phyloP scores from a whole-genome alignment of 352 stramenopile genomes.

The Globisporangium emineosum region DNA sequence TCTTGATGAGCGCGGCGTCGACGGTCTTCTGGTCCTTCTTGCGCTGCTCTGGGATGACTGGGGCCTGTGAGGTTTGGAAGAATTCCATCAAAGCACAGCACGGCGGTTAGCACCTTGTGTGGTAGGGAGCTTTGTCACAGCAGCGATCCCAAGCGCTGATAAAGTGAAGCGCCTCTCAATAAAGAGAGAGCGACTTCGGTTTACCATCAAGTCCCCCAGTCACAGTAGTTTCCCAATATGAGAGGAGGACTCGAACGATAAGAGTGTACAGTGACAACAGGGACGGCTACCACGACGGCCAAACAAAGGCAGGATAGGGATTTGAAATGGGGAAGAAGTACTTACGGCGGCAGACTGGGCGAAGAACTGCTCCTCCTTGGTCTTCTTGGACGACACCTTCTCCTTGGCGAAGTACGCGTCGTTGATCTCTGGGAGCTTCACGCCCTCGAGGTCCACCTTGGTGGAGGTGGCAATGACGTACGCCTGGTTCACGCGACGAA shows the following conservation, averaged over 20 bases:
- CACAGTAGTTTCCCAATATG: constrained; percentile 2
- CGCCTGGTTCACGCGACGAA: constrained; percentile 97
- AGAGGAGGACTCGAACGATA: neutral
- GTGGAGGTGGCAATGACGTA: constrained; percentile 99
- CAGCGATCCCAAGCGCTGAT: constrained; percentile 91
- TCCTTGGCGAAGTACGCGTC: constrained; percentile 98
- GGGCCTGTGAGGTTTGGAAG: constrained; percentile 59
- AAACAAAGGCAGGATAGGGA: neutral
- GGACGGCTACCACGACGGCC: constrained; percentile 4
- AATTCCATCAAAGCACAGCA: constrained; percentile 21
- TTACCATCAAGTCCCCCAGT: constrained; percentile 12
- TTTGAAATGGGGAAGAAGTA: constrained; percentile 14
- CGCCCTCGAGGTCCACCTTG: constrained; percentile 93
- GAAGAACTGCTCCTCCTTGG: constrained; percentile 98
- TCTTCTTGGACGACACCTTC: constrained; percentile 86
- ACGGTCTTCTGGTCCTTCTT: constrained; percentile 99
- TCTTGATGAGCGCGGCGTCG: constrained; percentile 90
- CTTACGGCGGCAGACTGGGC: constrained; percentile 84
- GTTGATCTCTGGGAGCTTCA: constrained; percentile 92
- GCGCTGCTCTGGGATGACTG: constrained; percentile 94
- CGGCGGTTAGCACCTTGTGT: constrained; percentile 25
- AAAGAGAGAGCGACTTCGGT: constrained; percentile 13
- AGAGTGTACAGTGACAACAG: constrained; percentile 19
- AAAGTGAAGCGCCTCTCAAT: constrained; percentile 18
- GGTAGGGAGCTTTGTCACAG: constrained; percentile 82